Conservation (phyloP, 371 early-diverging fungal genomes). For the Mucor velutinosus region DNA sequence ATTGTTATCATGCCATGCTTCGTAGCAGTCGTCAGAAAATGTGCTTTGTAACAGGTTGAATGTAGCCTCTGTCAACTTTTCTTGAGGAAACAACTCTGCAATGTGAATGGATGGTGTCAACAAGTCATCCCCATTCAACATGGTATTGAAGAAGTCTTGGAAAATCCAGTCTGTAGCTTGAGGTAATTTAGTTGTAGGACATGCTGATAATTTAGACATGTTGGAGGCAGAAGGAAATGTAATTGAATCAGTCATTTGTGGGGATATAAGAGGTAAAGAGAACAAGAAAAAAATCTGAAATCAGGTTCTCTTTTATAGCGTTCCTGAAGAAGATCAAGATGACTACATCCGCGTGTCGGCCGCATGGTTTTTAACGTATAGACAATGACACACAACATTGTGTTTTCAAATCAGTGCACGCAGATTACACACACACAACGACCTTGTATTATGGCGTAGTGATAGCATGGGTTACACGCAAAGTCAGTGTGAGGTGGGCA, state of each 20-base stretch:
- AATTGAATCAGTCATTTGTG: conserved; percentile 9
- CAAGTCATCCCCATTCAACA: background rate
- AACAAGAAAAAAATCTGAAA: background rate
- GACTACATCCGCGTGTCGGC: background rate
- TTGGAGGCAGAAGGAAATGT: conserved; percentile 19
- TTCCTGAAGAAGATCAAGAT: background rate
- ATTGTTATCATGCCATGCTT: background rate
- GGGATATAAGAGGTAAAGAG: background rate
- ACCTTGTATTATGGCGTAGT: background rate
- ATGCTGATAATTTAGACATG: conserved; percentile 19
- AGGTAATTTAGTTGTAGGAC: conserved; percentile 20
- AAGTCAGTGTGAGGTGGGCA: background rate
- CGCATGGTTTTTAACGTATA: conserved; percentile 3
- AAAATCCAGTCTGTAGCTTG: conserved; percentile 21
- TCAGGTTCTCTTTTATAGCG: background rate
- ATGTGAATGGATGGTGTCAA: background rate
- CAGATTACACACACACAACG: background rate
- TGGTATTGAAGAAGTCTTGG: conserved; percentile 15
- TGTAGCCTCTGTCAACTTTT: background rate
- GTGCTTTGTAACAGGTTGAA: background rate
- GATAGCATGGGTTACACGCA: conserved; percentile 2
- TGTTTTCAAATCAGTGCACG: conserved; percentile 2
- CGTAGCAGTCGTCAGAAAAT: background rate
- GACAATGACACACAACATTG: background rate
- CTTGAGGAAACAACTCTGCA: conserved; percentile 3